These are phyloP conservation scores for Ascochyta pisi DNA, from an alignment of 2,329 filamentous ascomycete genomes.

Conservation along the genomic window DNA sequence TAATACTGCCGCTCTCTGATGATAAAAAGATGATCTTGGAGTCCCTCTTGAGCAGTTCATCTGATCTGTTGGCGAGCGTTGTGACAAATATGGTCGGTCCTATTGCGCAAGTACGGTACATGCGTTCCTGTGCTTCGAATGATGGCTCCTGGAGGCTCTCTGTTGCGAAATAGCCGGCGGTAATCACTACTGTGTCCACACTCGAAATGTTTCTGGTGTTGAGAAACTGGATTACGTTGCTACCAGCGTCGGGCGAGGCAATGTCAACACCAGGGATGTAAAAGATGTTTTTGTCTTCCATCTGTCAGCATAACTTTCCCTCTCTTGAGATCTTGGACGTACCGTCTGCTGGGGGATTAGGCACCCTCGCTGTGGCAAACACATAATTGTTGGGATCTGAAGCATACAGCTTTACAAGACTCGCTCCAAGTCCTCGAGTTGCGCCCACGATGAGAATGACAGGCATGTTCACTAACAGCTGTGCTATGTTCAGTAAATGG, in stretches of 20 bases:
- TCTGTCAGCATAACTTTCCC: neutral
- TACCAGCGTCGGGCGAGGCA: conserved; percentile 32
- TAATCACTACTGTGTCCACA: conserved; percentile 64
- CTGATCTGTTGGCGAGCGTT: conserved; percentile 60
- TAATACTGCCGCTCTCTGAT: conserved; percentile 74
- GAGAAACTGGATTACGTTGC: conserved; percentile 56
- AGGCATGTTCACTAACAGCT: conserved; percentile 25
- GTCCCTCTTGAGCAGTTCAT: conserved; percentile 24
- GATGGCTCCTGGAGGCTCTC: conserved; percentile 70
- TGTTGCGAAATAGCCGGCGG: conserved; percentile 72
- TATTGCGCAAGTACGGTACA: conserved; percentile 73
- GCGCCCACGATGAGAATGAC: conserved; percentile 70
- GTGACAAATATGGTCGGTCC: conserved; percentile 72
- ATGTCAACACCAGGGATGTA: conserved; percentile 69
- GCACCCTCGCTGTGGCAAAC: conserved; percentile 65
- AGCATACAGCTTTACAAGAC: conserved; percentile 66
- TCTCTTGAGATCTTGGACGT: neutral
- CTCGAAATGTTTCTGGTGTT: conserved; percentile 51
- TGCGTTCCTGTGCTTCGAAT: conserved; percentile 71
- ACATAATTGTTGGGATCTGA: conserved; percentile 55
- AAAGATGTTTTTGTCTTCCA: conserved; percentile 48
- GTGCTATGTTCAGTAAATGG: too few species aligned
- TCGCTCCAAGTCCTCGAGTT: conserved; percentile 71
- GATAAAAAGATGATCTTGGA: conserved; percentile 73
- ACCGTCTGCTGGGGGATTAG: conserved; percentile 50